Evolutionary conservation across 208 protist species (phyloP), one percentile per base, ranked within the genome.

Genomic region (Acanthamoeba lenticulata): DNA sequence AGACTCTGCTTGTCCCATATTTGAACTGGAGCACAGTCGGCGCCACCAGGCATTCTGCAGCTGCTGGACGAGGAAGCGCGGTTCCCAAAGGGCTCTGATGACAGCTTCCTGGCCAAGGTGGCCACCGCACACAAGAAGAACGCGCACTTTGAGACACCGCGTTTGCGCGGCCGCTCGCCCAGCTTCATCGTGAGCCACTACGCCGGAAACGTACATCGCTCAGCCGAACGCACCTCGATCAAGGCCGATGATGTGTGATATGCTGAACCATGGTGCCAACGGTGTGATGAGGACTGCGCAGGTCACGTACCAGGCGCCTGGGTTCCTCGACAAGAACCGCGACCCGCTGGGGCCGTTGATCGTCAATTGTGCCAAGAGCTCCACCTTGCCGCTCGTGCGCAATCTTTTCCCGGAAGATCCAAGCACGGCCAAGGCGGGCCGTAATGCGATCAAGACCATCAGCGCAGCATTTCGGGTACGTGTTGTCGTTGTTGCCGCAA

Each of bases 331-430:
- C 45, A 98, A 34, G 36, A 44, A 77, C 11, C 65, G 36, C 11
- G 29, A 44, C 13, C 34, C 27, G 89, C 34, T 44, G 9, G 94
- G 95, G 17, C 29, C 65, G 21, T 94, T 94, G 9, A 95, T 47
- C 52, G 95, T 97, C n/a, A 98, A 98, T 47, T 99, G 99, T 94
- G 96, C 98, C 1, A 97, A 98, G 55, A 98, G 29, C 9, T 34
- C 65, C 34, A 44, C 34, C 2, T 77, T 77, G 1, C 29, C 27
- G 13, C 24, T 62, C 24, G 24, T 62, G 5, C 55, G 55, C 11
- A 6, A n/a, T n/a, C 55, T 62, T 6, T 62, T 62, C 55, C 55
- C 55, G 7, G 55, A 62, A 24, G 55, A 62, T 24, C 24, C 29
- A 6, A 62, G 24, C 55, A 6, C 55, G 7, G 24, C 24, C 4